Percentiles rank a stretch among this genome's conserved stretches.
Evolutionary conservation across 75 land plant genomes (phyloP).

Genomic region (Selaginella moellendorffii): DNA sequence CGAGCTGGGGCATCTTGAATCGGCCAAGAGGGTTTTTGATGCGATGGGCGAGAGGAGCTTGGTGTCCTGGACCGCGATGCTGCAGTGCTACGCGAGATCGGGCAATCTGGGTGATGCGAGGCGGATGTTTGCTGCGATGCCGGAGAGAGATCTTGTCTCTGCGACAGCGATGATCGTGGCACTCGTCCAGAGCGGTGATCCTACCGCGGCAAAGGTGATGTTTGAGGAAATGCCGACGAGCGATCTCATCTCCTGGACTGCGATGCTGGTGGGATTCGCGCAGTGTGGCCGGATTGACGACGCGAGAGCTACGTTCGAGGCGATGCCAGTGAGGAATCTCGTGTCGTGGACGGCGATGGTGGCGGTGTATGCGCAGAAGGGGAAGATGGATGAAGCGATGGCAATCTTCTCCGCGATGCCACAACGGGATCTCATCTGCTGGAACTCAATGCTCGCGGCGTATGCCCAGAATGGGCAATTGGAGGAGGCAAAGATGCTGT

Average conservation of each 20-base stretch:
- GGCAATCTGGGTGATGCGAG: neutral
- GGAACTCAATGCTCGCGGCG: conserved; percentile 4
- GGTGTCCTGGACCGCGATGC: neutral
- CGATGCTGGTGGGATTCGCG: neutral
- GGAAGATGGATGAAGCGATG: neutral
- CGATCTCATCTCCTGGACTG: conserved; percentile 1
- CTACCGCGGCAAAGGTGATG: neutral
- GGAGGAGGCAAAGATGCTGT: neutral
- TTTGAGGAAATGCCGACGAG: conserved; percentile 1
- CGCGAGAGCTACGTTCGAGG: neutral
- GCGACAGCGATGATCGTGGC: neutral
- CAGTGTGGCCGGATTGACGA: neutral
- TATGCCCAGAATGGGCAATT: neutral
- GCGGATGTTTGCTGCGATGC: neutral
- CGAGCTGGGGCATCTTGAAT: neutral
- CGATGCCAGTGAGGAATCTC: neutral
- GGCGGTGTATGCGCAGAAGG: neutral
- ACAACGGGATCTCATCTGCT: neutral
- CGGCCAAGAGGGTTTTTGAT: neutral
- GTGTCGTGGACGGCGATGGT: neutral
- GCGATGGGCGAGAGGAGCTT: neutral
- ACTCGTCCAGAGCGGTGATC: neutral
- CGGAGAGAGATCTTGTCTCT: neutral
- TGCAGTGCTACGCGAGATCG: neutral
- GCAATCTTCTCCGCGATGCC: neutral